Percentiles rank a stretch among this genome's conserved stretches.
These are phyloP conservation scores for Talaromyces trachyspermus DNA, from an alignment of 495 filamentous ascomycete genomes.

Conservation along the genomic window DNA sequence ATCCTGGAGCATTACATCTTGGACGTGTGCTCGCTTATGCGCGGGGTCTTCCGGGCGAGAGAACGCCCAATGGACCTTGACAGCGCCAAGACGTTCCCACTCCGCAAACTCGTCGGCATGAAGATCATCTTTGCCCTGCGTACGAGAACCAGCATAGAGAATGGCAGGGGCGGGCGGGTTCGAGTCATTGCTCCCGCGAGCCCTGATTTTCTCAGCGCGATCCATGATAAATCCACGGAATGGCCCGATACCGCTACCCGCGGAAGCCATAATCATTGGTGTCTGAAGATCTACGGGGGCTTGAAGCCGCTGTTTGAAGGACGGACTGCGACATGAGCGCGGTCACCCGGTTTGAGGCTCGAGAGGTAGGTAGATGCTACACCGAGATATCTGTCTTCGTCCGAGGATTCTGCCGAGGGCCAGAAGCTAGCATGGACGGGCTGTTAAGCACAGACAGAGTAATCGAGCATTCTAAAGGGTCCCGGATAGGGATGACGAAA, in stretches of 20 bases:
- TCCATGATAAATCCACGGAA: slow-evolving; percentile 69
- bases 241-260: slow-evolving; percentile 54
- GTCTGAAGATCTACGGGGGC: slow-evolving; percentile 44
- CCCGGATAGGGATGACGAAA: slow-evolving; percentile 65
- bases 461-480: slow-evolving; percentile 51
- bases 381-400: slow-evolving; percentile 37
- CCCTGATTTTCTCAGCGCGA: slow-evolving; percentile 32
- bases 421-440: background rate
- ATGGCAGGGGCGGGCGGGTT: slow-evolving; percentile 49
- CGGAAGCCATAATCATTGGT: slow-evolving; percentile 59
- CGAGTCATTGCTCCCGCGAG: too few relatives aligned
- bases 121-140: slow-evolving; percentile 49
- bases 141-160: slow-evolving; percentile 58
- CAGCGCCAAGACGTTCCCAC: slow-evolving; percentile 53
- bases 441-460: slow-evolving; percentile 56
- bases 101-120: slow-evolving; percentile 50
- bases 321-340: slow-evolving; percentile 53
- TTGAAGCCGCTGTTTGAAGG: slow-evolving; percentile 56
- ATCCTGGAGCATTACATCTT: slow-evolving; percentile 52
- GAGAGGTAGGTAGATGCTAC: slow-evolving; percentile 56
- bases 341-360: slow-evolving; percentile 49
- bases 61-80: slow-evolving; percentile 51
- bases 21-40: slow-evolving; percentile 37
- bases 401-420: slow-evolving; percentile 13
- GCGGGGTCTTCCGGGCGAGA: slow-evolving; percentile 27